phyloP scores from a whole-genome alignment of 2,329 filamentous ascomycete species.

The Arthrobotrys musiformis region DNA sequence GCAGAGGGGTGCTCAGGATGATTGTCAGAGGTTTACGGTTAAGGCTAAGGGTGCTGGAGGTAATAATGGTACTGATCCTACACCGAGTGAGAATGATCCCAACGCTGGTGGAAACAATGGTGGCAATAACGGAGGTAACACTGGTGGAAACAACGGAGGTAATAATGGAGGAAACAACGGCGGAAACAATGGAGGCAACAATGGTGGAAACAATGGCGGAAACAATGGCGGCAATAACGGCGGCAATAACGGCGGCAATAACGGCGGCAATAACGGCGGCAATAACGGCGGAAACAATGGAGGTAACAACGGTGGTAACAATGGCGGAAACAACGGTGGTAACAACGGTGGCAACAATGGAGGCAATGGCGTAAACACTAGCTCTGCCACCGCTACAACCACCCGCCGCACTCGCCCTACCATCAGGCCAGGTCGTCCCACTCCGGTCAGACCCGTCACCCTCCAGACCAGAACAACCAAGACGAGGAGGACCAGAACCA shows the following conservation, averaged over 20 bases:
- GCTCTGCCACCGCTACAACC: not conserved
- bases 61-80: not conserved
- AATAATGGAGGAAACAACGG: constrained; percentile 59
- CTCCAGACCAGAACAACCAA: constrained; percentile 2
- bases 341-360: constrained; percentile 43
- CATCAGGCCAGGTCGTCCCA: constrained; percentile 17
- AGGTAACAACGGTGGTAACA: constrained; percentile 28
- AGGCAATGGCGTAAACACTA: constrained; percentile 17
- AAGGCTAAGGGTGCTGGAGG: constrained; percentile 57
- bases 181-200: constrained; percentile 49
- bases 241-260: constrained; percentile 40
- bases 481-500: not conserved
- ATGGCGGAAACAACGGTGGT: constrained; percentile 38
- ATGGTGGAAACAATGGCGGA: constrained; percentile 47
- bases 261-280: constrained; percentile 50
- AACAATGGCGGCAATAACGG: constrained; percentile 58
- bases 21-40: constrained; percentile 73
- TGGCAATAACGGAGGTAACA: constrained; percentile 33
- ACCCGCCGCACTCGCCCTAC: constrained; percentile 22
- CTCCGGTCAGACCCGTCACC: not conserved
- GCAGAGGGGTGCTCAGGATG: constrained; percentile 74
- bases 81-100: constrained; percentile 33
- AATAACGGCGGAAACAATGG: constrained; percentile 50
- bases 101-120: constrained; percentile 48
- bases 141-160: constrained; percentile 53